phyloP scores from a whole-genome alignment of 1,139 yeast genomes.

The Scheffersomyces titani region DNA sequence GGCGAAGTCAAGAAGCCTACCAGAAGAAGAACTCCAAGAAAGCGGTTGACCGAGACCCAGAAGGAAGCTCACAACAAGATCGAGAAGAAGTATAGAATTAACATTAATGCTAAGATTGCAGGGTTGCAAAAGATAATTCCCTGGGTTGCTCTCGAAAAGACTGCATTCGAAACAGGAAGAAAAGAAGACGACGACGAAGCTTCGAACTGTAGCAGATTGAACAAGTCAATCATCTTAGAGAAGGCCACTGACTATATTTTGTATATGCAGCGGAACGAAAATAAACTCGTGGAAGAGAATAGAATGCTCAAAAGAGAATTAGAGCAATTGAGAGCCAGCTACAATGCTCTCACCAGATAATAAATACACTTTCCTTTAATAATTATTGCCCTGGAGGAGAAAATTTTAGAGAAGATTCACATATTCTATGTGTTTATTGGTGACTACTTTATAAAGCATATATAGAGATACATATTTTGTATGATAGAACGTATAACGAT shows the following conservation, averaged over 20 bases:
- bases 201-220: slow-evolving; percentile 33
- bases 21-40: slow-evolving; percentile 55
- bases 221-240: slow-evolving; percentile 66
- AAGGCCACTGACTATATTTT: slow-evolving; percentile 64
- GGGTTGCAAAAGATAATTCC: slow-evolving; percentile 66
- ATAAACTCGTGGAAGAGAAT: slow-evolving; percentile 29
- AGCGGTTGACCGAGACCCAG: slow-evolving; percentile 60
- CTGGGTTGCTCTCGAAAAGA: slow-evolving; percentile 58
- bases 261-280: slow-evolving; percentile 48
- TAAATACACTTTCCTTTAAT: neutral
- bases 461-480: neutral
- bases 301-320: slow-evolving; percentile 15
- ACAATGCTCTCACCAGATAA: neutral
- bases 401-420: neutral
- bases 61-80: slow-evolving; percentile 73
- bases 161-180: slow-evolving; percentile 55
- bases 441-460: no score
- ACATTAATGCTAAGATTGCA: slow-evolving; percentile 71
- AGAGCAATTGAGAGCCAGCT: neutral
- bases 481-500: neutral
- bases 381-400: neutral
- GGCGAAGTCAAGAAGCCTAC: slow-evolving; percentile 7
- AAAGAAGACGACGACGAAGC: slow-evolving; percentile 12
- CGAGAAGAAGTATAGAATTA: slow-evolving; percentile 70
- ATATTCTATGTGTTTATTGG: no score